Base-by-base conservation (phyloP, 768 basidiomycete genomes). In the Pulveroboletus sp. region DNA sequence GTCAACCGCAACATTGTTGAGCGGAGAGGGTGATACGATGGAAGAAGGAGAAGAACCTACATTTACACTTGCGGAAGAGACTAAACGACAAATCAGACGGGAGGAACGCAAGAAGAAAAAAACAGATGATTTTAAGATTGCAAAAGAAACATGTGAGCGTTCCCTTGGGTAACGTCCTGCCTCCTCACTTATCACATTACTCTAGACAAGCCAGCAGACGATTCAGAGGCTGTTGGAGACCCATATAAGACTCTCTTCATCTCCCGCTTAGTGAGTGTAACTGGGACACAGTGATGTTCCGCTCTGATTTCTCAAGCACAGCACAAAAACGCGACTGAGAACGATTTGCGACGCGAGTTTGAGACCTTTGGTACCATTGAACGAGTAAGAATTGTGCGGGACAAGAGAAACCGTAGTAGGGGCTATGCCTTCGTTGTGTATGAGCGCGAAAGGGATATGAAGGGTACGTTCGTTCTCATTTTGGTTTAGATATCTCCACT, bases 241-340 rank as follows among this genome's bases (percentile, higher is more conserved):
- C 96, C 96, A 4, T 99, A 97, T 74, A 98, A 98, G 68, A 98
- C 96, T 0, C 76, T 99, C 21, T 99, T 99, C 69, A 93, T 98
- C 55, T 88, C 94, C 31, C 85, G 93, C 58, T 72, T 99, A 66
- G 93, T 94, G 63, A 33, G 74, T 68, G 5, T 36, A 31, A 39
- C 33, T 40, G 30, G 15, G 47, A 17, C 13, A 8, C 21, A 13
- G 14, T 47, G 14, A 51, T 47, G 3, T 11, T 6, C 30, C 44
- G 15, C 47, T 46, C 58, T 49, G 56, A 66, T 47, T 42, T 52
- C 44, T 58, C 27, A 49, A 36, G 49, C 53, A 36, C 62, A 97
- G 93, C 89, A 93, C 59, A 95, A 94, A 74, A 83, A 74, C 54
- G 91, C 93, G 3, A 92, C 90, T 5, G 95, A 98, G 59, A 84